A percentile compares a stretch with the other conserved stretches of the same genome.
Conservation (phyloP, 306 rosid genomes). For the Dryas alaskensis region DNA sequence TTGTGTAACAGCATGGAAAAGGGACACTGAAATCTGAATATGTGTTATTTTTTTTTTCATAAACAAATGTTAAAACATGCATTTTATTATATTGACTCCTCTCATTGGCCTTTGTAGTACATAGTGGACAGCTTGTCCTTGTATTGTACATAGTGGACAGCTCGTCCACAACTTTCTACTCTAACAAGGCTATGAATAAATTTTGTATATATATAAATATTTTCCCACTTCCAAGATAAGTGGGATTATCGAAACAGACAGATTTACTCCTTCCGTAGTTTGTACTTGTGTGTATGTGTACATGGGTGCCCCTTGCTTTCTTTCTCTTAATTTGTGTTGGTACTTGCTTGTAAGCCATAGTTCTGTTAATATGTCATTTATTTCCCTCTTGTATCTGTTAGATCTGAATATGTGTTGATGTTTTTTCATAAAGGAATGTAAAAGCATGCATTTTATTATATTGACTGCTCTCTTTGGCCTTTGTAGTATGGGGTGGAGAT, state of each 20-base stretch:
- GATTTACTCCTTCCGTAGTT: not conserved
- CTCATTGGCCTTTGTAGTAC: slow-evolving; percentile 59
- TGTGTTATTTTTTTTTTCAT: slow-evolving; percentile 4
- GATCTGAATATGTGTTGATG: not conserved
- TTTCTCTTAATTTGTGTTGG: not conserved
- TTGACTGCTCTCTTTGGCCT: slow-evolving; percentile 30
- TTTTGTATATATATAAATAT: not conserved
- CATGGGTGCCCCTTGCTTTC: not conserved
- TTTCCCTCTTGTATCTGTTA: not conserved
- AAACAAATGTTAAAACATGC: not conserved
- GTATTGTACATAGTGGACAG: too few species aligned
- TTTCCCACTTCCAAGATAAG: not conserved
- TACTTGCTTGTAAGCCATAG: not conserved
- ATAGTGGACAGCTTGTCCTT: slow-evolving; percentile 97
- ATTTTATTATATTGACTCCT: slow-evolving; percentile 7
- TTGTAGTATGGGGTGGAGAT: slow-evolving; percentile 99
- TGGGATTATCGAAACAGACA: not conserved
- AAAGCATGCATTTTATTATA: not conserved
- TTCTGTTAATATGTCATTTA: not conserved
- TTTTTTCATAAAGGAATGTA: not conserved
- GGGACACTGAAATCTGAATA: slow-evolving; percentile 40
- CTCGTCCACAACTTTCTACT: too few species aligned
- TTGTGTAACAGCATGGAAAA: slow-evolving; percentile 93
- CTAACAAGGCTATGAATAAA: slow-evolving; percentile 45
- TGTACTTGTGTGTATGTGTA: not conserved